Base-by-base conservation (phyloP, 2,329 filamentous ascomycete genomes). In the Periconia sp. region DNA sequence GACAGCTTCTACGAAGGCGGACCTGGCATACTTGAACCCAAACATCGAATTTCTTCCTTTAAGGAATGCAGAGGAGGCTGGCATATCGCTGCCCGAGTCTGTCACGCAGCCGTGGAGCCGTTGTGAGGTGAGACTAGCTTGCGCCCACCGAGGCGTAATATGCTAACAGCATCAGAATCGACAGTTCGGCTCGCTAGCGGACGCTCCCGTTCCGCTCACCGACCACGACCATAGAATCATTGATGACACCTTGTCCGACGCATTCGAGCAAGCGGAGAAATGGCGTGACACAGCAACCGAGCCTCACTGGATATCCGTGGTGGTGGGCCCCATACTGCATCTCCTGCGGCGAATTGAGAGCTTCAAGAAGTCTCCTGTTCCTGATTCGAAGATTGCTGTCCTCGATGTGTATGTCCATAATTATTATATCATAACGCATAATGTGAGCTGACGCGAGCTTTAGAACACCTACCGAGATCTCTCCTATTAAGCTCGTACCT, bases 291-390 rank as follows among this genome's bases (percentile, higher is more conserved):
- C 49, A 47, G 47, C 50, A 35, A 59, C 50, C 27, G 51, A 59
- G 41, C 23, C 56, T 31, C 54, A 59, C 49, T 59, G 50, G 54
- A 54, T 48, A 51, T 56, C 54, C 11, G 54, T 54, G 13, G 56
- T 59, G 45, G 54, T 59, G 23, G 17, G 35, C 35, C 85, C 47
- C 37, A 50, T 50, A 50, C 43, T 52, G 20, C 51, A 56, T 50
- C 51, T 57, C 23, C 44, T 57, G 30, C 54, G 48, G 27, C 50
- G 48, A 35, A 52, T 11, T 46, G 43, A 47, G 3, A 43, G 35
- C 27, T 51, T n/a, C n/a, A n/a, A n/a, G n/a, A n/a, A n/a, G n/a
- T n/a, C n/a, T n/a, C n/a, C n/a, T n/a, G n/a, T n/a, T 11, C 45
- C 50, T 15, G 52, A 58, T 54, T 45, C 50, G 35, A 58, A 56